A percentile compares a stretch with the other conserved stretches of the same genome.
These are phyloP conservation scores for Williopsis jadinii DNA, from an alignment of 1,139 yeast genomes.

Conservation along the genomic window DNA sequence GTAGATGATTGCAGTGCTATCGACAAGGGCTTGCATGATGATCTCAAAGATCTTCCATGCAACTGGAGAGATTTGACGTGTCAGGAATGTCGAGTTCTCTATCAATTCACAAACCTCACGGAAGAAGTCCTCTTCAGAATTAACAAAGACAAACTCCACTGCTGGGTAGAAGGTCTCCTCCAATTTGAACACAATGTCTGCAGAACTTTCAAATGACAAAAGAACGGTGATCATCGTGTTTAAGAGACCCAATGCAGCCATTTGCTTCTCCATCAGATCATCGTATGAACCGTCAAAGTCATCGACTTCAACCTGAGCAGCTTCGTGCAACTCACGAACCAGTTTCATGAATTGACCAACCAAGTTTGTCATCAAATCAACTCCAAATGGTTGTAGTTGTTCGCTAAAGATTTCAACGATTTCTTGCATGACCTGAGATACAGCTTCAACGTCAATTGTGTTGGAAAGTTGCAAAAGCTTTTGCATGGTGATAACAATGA, in stretches of 20 bases:
- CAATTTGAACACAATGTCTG: slow-evolving; percentile 55
- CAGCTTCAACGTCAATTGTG: slow-evolving; percentile 79
- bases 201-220: slow-evolving; percentile 77
- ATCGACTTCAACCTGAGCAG: slow-evolving; percentile 44
- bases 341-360: slow-evolving; percentile 75
- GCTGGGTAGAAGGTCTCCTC: slow-evolving; percentile 75
- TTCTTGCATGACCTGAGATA: slow-evolving; percentile 91
- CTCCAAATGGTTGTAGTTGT: slow-evolving; percentile 90
- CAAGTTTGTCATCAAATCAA: slow-evolving; percentile 73
- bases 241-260: slow-evolving; percentile 82
- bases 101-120: slow-evolving; percentile 79
- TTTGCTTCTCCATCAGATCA: slow-evolving; percentile 67
- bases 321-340: slow-evolving; percentile 62
- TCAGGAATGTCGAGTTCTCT: slow-evolving; percentile 76
- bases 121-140: slow-evolving; percentile 69
- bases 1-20: slow-evolving; percentile 49
- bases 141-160: slow-evolving; percentile 55
- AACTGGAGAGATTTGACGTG: slow-evolving; percentile 61
- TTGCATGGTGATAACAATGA: slow-evolving; percentile 80
- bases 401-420: slow-evolving; percentile 85
- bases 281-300: slow-evolving; percentile 38
- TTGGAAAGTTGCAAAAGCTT: slow-evolving; percentile 68
- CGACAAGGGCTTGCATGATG: slow-evolving; percentile 46
- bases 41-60: slow-evolving; percentile 71
- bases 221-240: slow-evolving; percentile 87